Percentiles rank a stretch among this genome's conserved stretches.
These are phyloP conservation scores for Mucor sp. DNA, from an alignment of 371 early-diverging fungal genomes.

Conservation along the genomic window DNA sequence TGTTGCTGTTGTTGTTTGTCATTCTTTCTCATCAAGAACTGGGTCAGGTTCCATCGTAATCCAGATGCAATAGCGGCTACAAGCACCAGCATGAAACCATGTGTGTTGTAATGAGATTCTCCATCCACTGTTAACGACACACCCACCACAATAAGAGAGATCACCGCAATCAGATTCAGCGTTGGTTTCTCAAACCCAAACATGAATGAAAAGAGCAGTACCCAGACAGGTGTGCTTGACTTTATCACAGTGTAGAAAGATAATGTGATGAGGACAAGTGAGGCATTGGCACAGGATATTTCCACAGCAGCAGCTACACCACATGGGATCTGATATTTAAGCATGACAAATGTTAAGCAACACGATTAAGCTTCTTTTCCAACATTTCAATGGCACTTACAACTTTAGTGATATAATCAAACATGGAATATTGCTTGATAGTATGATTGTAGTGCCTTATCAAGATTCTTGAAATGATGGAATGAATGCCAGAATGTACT, in stretches of 20 bases:
- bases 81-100: slow-evolving; percentile 70
- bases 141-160: slow-evolving; percentile 79
- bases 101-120: slow-evolving; percentile 73
- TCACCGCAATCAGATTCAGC: slow-evolving; percentile 66
- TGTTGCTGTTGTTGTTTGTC: slow-evolving; percentile 26
- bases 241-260: slow-evolving; percentile 97
- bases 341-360: too few species aligned
- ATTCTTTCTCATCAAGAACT: slow-evolving; percentile 66
- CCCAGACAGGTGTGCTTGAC: slow-evolving; percentile 86
- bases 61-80: slow-evolving; percentile 82
- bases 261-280: slow-evolving; percentile 80
- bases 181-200: slow-evolving; percentile 81
- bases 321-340: slow-evolving; percentile 72
- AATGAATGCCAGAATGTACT: slow-evolving; percentile 69
- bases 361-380: too few species aligned
- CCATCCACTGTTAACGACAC: slow-evolving; percentile 84
- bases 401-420: slow-evolving; percentile 53
- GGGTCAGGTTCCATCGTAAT: slow-evolving; percentile 83
- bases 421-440: slow-evolving; percentile 22
- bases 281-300: slow-evolving; percentile 87
- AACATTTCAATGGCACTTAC: too few species aligned
- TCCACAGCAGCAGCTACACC: slow-evolving; percentile 89
- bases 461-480: slow-evolving; percentile 53
- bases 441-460: slow-evolving; percentile 39
- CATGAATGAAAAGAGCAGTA: slow-evolving; percentile 86